phyloP scores from a whole-genome alignment of 805 yeast species.

The Komagataella phaffii region DNA sequence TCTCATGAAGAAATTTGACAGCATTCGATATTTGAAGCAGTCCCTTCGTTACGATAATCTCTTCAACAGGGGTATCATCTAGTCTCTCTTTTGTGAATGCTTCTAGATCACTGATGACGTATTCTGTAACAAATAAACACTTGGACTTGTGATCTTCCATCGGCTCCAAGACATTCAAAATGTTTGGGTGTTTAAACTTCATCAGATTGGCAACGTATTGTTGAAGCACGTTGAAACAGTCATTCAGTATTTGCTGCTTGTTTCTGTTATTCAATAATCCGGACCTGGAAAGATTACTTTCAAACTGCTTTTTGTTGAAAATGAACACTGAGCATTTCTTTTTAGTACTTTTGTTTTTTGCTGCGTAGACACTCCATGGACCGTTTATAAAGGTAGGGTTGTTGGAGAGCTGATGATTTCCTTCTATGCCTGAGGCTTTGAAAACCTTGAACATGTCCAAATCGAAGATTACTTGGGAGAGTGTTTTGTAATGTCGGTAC shows the following conservation, averaged over 20 bases:
- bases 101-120: slow-evolving; percentile 28
- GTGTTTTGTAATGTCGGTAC: background rate
- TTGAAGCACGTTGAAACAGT: slow-evolving; percentile 51
- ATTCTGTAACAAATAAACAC: slow-evolving; percentile 76
- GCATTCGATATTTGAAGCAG: slow-evolving; percentile 67
- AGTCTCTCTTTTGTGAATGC: slow-evolving; percentile 28
- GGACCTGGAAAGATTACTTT: slow-evolving; percentile 34
- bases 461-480: background rate
- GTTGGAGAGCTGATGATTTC: slow-evolving; percentile 53
- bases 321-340: slow-evolving; percentile 70
- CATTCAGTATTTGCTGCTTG: slow-evolving; percentile 36
- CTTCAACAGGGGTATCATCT: slow-evolving; percentile 25
- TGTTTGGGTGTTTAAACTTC: slow-evolving; percentile 80
- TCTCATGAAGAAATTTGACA: slow-evolving; percentile 68
- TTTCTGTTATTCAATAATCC: slow-evolving; percentile 36
- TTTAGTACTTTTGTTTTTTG: slow-evolving; percentile 53
- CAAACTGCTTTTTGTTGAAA: slow-evolving; percentile 71
- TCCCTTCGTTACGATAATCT: slow-evolving; percentile 64
- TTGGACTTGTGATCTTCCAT: slow-evolving; percentile 74
- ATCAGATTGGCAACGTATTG: slow-evolving; percentile 61
- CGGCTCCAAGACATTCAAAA: slow-evolving; percentile 76
- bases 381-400: slow-evolving; percentile 61
- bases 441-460: slow-evolving; percentile 35
- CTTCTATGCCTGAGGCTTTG: slow-evolving; percentile 47
- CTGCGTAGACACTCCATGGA: slow-evolving; percentile 79